These are phyloP conservation scores for Puccinia polysora DNA, from an alignment of 1,284 basidiomycete species.

Conservation along the genomic window DNA sequence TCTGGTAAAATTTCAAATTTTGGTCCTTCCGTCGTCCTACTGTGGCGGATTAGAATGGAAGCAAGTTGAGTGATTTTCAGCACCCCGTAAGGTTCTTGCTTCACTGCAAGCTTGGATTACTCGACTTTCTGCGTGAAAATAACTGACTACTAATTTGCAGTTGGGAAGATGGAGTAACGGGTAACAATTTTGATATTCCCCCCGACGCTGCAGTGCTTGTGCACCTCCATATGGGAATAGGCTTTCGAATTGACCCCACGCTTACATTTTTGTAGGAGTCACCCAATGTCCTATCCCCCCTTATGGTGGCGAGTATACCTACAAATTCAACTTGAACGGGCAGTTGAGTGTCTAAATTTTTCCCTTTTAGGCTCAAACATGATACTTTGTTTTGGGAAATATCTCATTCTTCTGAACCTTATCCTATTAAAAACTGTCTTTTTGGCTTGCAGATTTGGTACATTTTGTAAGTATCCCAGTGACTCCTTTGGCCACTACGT, in stretches of 20 bases:
- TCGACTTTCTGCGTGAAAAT: background rate
- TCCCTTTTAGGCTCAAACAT: background rate
- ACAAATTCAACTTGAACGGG: slow-evolving; percentile 32
- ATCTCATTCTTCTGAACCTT: background rate
- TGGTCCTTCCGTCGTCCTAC: no score
- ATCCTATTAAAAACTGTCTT: no score
- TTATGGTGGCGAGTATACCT: slow-evolving; percentile 30
- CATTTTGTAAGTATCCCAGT: slow-evolving; percentile 33
- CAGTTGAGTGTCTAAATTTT: slow-evolving; percentile 25
- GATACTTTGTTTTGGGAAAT: background rate
- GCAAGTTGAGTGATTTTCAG: slow-evolving; percentile 1
- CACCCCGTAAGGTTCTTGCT: background rate
- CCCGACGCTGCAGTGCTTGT: background rate
- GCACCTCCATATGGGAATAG: background rate
- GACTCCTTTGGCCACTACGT: background rate
- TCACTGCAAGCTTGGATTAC: background rate
- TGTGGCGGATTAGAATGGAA: no score
- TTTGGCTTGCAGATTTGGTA: slow-evolving; percentile 13
- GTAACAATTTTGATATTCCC: background rate
- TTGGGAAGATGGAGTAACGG: slow-evolving; percentile 41
- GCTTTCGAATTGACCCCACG: background rate
- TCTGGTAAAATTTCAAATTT: no score
- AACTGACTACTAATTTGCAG: no score
- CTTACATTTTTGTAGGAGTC: background rate
- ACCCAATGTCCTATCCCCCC: slow-evolving; percentile 39